Conservation (phyloP, 2,329 filamentous ascomycete species). For the Colletotrichum ledebouriae region DNA sequence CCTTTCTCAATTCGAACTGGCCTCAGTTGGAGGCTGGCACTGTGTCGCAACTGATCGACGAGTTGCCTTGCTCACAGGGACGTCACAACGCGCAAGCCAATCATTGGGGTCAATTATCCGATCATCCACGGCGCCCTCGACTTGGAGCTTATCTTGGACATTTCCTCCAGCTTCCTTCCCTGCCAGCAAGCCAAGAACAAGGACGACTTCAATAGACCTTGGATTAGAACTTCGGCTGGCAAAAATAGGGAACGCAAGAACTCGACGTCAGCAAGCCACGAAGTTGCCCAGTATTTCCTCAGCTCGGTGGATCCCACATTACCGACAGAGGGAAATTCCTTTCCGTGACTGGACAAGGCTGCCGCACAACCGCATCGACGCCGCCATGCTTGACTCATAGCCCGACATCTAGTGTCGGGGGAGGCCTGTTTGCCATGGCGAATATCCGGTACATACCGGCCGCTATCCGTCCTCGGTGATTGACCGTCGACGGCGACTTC, state of each 20-base stretch:
- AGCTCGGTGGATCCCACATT: conserved; percentile 25
- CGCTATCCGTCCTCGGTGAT: conserved; percentile 35
- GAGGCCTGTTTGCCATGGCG: conserved; percentile 31
- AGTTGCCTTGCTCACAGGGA: conserved; percentile 20
- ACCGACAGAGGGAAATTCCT: conserved; percentile 30
- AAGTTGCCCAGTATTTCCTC: conserved; percentile 20
- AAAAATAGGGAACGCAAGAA: conserved; percentile 6
- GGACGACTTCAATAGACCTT: conserved; percentile 11
- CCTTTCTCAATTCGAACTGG: neutral
- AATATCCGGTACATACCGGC: conserved; percentile 11
- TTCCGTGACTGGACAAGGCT: conserved; percentile 38
- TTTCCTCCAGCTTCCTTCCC: conserved; percentile 3
- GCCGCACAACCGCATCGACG: conserved; percentile 34
- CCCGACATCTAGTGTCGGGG: conserved; percentile 33
- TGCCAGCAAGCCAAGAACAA: conserved; percentile 1
- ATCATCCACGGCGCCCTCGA: conserved; percentile 23
- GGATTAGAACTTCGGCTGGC: conserved; percentile 8
- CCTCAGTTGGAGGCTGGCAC: conserved; percentile 18
- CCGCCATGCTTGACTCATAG: conserved; percentile 41
- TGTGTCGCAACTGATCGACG: conserved; percentile 26
- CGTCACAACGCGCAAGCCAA: conserved; percentile 35
- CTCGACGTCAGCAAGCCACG: conserved; percentile 24
- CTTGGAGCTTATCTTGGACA: neutral
- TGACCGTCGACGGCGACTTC: conserved; percentile 30
- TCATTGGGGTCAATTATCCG: conserved; percentile 15